These are phyloP conservation scores for Fonsecaea pugnacius DNA, from an alignment of 2,329 filamentous ascomycete species.

Conservation along the genomic window DNA sequence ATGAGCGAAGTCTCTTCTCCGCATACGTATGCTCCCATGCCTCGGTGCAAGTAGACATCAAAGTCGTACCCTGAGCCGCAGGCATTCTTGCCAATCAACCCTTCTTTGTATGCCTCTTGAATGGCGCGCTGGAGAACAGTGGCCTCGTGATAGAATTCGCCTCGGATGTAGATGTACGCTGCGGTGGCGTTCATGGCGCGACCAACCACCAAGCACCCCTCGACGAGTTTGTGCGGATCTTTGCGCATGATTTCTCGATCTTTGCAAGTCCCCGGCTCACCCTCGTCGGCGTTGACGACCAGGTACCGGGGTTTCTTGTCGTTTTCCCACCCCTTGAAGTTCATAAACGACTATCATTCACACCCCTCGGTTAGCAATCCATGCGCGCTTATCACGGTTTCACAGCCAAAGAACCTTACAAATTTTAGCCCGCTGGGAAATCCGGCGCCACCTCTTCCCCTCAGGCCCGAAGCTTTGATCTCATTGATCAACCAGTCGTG, in stretches of 20 bases:
- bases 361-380: background rate
- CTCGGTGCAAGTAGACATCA: slow-evolving; percentile 94
- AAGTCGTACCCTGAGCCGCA: slow-evolving; percentile 97
- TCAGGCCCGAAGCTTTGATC: slow-evolving; percentile 92
- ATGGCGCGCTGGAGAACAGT: slow-evolving; percentile 92
- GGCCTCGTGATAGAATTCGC: slow-evolving; percentile 96
- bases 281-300: slow-evolving; percentile 98
- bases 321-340: slow-evolving; percentile 99
- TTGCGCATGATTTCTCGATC: slow-evolving; percentile 99
- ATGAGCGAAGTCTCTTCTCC: slow-evolving; percentile 98
- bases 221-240: slow-evolving; percentile 97
- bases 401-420: slow-evolving; percentile 62
- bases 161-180: slow-evolving; percentile 99
- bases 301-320: slow-evolving; percentile 94
- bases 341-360: slow-evolving; percentile 88
- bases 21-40: slow-evolving; percentile 96
- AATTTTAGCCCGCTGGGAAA: slow-evolving; percentile 99
- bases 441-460: slow-evolving; percentile 94
- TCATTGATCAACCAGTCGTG: slow-evolving; percentile 99
- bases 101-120: slow-evolving; percentile 94
- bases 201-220: slow-evolving; percentile 93
- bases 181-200: slow-evolving; percentile 98
- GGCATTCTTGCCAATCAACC: slow-evolving; percentile 96
- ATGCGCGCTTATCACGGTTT: background rate
- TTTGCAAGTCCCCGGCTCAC: slow-evolving; percentile 98